Percentiles rank a stretch among this genome's conserved stretches.
These are phyloP conservation scores for Exophiala calicioides DNA, from an alignment of 2,329 filamentous ascomycete genomes.

Conservation along the genomic window DNA sequence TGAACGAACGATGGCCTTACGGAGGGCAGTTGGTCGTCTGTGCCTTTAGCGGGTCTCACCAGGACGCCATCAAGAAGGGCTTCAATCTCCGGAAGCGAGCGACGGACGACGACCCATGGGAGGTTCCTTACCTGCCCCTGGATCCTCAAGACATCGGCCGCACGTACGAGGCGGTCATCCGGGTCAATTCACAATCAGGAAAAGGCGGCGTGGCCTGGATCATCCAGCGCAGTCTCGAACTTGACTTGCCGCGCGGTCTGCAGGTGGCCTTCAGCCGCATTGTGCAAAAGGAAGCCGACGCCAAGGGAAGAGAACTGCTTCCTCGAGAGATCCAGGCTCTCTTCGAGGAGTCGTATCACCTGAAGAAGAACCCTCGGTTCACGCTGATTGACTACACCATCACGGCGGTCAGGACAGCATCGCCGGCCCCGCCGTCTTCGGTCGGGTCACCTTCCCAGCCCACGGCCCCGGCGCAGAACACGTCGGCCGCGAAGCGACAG, in stretches of 20 bases:
- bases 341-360: constrained; percentile 87
- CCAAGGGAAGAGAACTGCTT: constrained; percentile 78
- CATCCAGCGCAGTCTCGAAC: constrained; percentile 81
- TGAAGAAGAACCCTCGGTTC: constrained; percentile 81
- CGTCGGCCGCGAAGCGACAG: constrained; percentile 73
- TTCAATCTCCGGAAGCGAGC: constrained; percentile 66
- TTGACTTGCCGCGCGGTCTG: constrained; percentile 88
- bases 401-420: constrained; percentile 74
- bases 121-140: constrained; percentile 87
- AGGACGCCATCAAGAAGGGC: constrained; percentile 95
- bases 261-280: constrained; percentile 88
- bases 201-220: constrained; percentile 96
- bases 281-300: constrained; percentile 79
- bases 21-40: constrained; percentile 88
- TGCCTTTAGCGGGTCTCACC: constrained; percentile 88
- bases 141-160: constrained; percentile 92
- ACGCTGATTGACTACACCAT: constrained; percentile 89
- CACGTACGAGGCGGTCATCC: constrained; percentile 97
- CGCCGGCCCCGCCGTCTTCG: constrained; percentile 69
- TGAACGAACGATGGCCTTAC: constrained; percentile 87
- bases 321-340: constrained; percentile 80
- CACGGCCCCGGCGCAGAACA: constrained; percentile 51
- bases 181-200: constrained; percentile 93
- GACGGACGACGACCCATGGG: constrained; percentile 69
- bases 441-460: constrained; percentile 51